These are phyloP conservation scores for Alectoria sarmentosa DNA, from an alignment of 495 filamentous ascomycete species.

Conservation along the genomic window DNA sequence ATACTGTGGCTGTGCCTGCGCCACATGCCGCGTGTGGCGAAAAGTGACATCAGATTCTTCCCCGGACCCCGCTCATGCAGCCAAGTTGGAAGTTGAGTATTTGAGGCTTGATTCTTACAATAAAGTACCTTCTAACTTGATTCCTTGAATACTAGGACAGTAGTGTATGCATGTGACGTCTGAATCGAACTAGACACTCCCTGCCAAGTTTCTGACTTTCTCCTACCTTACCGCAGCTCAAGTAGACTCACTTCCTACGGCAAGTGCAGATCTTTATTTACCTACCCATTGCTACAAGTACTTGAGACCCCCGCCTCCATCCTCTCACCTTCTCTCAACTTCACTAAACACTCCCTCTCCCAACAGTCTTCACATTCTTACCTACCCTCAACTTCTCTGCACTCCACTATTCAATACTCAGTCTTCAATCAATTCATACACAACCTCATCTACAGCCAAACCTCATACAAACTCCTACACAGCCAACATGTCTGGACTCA, in stretches of 20 bases:
- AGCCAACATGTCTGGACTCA: conserved; percentile 55
- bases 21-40: too few relatives aligned
- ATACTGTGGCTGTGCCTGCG: too few relatives aligned
- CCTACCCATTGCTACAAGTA: background rate
- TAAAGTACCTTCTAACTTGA: background rate
- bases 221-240: background rate
- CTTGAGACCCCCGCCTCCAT: background rate
- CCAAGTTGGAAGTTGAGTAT: background rate
- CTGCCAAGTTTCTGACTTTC: background rate
- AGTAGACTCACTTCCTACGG: background rate
- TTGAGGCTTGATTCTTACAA: too few relatives aligned
- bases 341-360: background rate
- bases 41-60: conserved; percentile 15
- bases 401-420: too few relatives aligned
- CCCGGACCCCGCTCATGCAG: background rate
- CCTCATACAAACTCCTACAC: background rate
- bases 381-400: too few relatives aligned
- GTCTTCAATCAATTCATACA: background rate
- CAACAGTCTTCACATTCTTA: background rate
- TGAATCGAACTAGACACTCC: background rate
- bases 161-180: conserved; percentile 2
- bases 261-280: background rate
- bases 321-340: background rate
- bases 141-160: background rate
- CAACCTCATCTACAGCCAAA: background rate